Conservation (phyloP, 1,284 basidiomycete genomes). For the Paramarasmius palmivorus region DNA sequence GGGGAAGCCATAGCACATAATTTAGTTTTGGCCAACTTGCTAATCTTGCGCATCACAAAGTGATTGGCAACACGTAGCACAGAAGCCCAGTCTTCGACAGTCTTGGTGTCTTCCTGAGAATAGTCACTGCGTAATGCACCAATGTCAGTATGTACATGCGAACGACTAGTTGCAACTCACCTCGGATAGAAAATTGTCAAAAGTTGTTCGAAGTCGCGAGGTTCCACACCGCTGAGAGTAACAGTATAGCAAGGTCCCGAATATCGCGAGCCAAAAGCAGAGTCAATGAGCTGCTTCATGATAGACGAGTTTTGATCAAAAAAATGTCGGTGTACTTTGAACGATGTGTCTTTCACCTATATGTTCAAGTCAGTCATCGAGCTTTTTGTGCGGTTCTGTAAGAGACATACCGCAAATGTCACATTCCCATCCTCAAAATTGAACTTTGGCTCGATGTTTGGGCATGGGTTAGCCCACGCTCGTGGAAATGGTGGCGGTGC, state of each 20-base stretch:
- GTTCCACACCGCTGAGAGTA: constrained; percentile 1
- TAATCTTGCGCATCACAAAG: constrained; percentile 9
- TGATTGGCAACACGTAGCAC: constrained; percentile 6
- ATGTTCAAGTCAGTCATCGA: not conserved
- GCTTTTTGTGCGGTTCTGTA: not conserved
- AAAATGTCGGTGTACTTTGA: constrained; percentile 11
- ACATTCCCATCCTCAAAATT: not conserved
- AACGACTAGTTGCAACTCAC: constrained; percentile 2
- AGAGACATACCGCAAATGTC: not conserved
- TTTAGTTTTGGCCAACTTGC: constrained; percentile 5
- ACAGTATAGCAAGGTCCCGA: not conserved
- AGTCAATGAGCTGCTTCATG: not conserved
- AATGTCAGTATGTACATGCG: not conserved
- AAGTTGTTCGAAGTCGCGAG: constrained; percentile 9
- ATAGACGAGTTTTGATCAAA: constrained; percentile 1
- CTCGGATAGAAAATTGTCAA: constrained; percentile 13
- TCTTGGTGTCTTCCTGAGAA: constrained; percentile 6
- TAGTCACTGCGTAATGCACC: constrained; percentile 2
- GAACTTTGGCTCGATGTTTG: no score
- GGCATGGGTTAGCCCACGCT: not conserved
- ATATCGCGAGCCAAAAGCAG: not conserved
- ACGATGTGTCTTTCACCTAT: constrained; percentile 6
- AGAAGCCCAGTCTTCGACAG: constrained; percentile 8
- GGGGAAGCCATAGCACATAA: constrained; percentile 7
- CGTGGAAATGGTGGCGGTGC: not conserved